Conservation (phyloP, 306 rosid species). For the Cicer arietinum region DNA sequence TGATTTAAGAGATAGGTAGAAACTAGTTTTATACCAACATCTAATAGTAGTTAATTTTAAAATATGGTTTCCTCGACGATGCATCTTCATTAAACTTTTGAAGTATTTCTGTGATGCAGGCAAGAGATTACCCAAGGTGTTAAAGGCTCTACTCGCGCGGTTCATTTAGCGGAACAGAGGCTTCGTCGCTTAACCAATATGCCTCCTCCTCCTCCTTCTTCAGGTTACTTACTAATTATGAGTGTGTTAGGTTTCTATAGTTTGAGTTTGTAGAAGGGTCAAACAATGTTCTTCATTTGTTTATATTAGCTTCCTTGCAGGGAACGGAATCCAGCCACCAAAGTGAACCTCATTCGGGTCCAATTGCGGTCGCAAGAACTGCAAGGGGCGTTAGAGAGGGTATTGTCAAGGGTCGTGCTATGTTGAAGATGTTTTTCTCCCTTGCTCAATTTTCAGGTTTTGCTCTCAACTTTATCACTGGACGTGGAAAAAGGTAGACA, state of each 20-base stretch:
- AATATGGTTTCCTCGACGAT: too few species aligned
- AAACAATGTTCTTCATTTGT: slow-evolving; percentile 58
- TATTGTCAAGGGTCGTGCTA: slow-evolving; percentile 73
- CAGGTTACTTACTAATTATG: slow-evolving; percentile 61
- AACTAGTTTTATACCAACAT: too few species aligned
- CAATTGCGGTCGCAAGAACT: slow-evolving; percentile 62
- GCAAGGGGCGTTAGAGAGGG: slow-evolving; percentile 71
- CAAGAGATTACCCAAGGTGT: slow-evolving; percentile 91
- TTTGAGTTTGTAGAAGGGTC: slow-evolving; percentile 19
- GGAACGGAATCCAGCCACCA: slow-evolving; percentile 44
- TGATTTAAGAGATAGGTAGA: too few species aligned
- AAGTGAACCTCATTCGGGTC: slow-evolving; percentile 52
- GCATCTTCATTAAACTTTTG: too few species aligned
- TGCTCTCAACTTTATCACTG: slow-evolving; percentile 57
- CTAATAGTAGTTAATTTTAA: too few species aligned
- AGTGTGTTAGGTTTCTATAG: background rate
- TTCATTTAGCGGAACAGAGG: slow-evolving; percentile 74
- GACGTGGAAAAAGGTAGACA: slow-evolving; percentile 53
- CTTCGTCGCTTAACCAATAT: slow-evolving; percentile 64
- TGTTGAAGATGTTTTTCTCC: slow-evolving; percentile 68
- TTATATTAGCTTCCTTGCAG: slow-evolving; percentile 71
- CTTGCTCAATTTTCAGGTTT: slow-evolving; percentile 60
- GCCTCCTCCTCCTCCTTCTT: slow-evolving; percentile 47
- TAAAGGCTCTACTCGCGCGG: slow-evolving; percentile 78
- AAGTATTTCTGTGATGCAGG: slow-evolving; percentile 50